Percentiles rank a stretch among this genome's conserved stretches.
These are phyloP conservation scores for Syncephalis plumigaleata DNA, from an alignment of 371 early-diverging fungal genomes.

Conservation along the genomic window DNA sequence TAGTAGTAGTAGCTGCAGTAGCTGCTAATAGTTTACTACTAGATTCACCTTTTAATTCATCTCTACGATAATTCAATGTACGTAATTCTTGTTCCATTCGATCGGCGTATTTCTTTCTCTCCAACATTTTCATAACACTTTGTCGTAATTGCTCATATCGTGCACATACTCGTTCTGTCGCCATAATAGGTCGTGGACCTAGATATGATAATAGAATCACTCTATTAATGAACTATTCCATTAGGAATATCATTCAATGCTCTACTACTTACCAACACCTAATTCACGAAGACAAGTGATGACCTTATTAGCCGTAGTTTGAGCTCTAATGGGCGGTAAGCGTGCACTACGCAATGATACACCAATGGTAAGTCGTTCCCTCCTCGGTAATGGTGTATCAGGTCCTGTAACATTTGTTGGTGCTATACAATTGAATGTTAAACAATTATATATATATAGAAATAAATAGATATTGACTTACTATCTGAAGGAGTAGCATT, in stretches of 20 bases:
- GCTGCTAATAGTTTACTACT: too few relatives aligned
- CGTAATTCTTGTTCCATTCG: too few relatives aligned
- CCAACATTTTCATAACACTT: too few relatives aligned
- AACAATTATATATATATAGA: neutral
- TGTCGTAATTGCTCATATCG: neutral
- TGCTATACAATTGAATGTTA: neutral
- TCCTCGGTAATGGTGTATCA: neutral
- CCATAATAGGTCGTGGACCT: neutral
- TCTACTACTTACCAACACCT: neutral
- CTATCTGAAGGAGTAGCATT: neutral
- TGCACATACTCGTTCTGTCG: neutral
- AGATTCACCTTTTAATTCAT: too few relatives aligned
- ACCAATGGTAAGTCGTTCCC: neutral
- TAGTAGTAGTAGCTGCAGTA: too few relatives aligned
- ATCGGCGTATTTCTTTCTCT: too few relatives aligned
- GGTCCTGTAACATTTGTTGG: neutral
- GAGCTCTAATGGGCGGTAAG: neutral
- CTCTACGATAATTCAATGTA: too few relatives aligned
- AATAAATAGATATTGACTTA: neutral
- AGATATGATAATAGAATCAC: neutral
- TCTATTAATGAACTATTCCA: neutral
- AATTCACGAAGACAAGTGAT: neutral
- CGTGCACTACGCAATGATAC: neutral
- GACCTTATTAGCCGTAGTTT: neutral
- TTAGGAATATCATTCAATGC: neutral